Evolutionary conservation across 2,329 filamentous ascomycete species (phyloP), one percentile per base, ranked within the genome.

Genomic region (Diaporthe ampelina): DNA sequence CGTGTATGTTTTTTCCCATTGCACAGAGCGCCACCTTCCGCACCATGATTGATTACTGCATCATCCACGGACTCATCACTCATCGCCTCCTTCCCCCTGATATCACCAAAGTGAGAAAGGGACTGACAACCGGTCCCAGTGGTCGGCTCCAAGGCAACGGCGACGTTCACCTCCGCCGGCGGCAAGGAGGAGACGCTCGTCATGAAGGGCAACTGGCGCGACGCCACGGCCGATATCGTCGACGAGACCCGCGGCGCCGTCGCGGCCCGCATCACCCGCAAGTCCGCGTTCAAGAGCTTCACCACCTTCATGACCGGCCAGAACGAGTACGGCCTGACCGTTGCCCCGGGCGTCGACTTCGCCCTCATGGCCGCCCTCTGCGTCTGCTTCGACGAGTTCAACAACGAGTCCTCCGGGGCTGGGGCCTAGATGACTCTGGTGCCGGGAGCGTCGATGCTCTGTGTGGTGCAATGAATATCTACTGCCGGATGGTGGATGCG

Each of bases 381-480:
- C 79, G 91, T 94, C 70, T 91, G 89, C 75, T 83, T 94, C 75
- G 92, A 94, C 76, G 91, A 94, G 86, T 88, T 88, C 84, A 89
- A 92, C 73, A 89, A 91, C 63, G 86, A 89, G 72, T 9, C 52
- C 1, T 3, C 35, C 5, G 45, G 7, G 21, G 9, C 21, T 11
- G 45, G 45, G 21, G 45, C 45, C 21, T 50, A 50, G 45, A 5
- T 4, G 10, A 13, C 37, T 40, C 37, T 40, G 37, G 13, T 40
- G 3, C 11, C 11, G 10, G 37, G 37, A 40, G 37, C 37, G 37
- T 40, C 37, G 11, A 13, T 32, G 29, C 29, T 40, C 13, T 40
- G 37, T 4, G 37, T 40, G 13, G 37, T 13, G 37, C 37, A 40
- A 15, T 40, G 10, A 13, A 13, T 3, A 11, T 40, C 37, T 40